Base-by-base conservation (phyloP, 23 red algal species). In the Agarophyton chilense region DNA sequence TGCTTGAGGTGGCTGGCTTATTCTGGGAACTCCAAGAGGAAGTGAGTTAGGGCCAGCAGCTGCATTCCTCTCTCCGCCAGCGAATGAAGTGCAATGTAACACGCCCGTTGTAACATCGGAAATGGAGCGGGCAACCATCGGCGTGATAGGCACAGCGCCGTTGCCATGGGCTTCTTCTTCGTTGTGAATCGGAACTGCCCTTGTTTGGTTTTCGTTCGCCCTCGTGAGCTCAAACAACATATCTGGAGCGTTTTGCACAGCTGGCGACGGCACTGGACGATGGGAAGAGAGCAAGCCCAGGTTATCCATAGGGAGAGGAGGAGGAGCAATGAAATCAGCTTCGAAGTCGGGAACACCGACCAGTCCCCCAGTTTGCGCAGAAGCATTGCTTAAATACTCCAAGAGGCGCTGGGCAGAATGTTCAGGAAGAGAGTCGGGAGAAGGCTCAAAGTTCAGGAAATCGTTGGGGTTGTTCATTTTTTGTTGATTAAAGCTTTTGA, bases 31-130 rank as follows among this genome's bases (percentile, higher is more conserved):
- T 31, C 10, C 26, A 29, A 35, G 33, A 2, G 32, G 60, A 65
- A 65, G 28, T 14, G 60, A 33, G 14, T 33, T 17, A 29, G 60
- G 17, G 0, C 31, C 60, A 25, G 18, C 22, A 38, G 60, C 31
- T 65, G 33, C 39, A 47, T 74, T n/a, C 33, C 47, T 47, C 21
- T 29, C 21, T 74, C n/a, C 43, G 19, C 24, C 35, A 26, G 60
- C 31, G 35, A 36, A 74, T 40, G 39, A 25, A 29, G 38, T 74
- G 19, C 43, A 39, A 74, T 74, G 68, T 74, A 74, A 38, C 68
- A 25, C 29, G 2, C 24, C 68, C 43, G 47, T 47, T 49, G 68
- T 74, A 19, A 74, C 68, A 4, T 74, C 68, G 1, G 68, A 74
- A 9, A 74, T 47, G 41, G 40, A 39, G 13, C 68, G 68, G 31